Percentiles rank a stretch among this genome's conserved stretches.
Evolutionary conservation across 2,329 filamentous ascomycete species (phyloP).

Genomic region (Sphaerulina populicola): DNA sequence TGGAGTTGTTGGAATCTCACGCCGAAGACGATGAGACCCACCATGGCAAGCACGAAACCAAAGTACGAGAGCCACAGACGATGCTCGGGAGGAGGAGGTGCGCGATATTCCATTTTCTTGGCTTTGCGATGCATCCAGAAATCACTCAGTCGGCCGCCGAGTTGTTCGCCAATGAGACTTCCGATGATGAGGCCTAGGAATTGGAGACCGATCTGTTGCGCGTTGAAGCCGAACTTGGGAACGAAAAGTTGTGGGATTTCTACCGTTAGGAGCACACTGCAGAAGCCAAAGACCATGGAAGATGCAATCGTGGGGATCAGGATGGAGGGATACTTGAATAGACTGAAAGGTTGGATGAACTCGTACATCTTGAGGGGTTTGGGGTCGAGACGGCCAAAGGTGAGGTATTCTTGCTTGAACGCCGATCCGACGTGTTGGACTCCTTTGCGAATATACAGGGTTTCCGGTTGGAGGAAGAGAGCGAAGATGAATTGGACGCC

Average conservation of each 20-base stretch:
- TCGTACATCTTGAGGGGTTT: conserved; percentile 43
- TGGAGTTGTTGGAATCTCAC: conserved; percentile 43
- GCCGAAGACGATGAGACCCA: conserved; percentile 48
- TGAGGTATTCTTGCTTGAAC: conserved; percentile 42
- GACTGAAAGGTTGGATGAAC: conserved; percentile 46
- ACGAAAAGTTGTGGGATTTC: conserved; percentile 54
- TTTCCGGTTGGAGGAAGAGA: conserved; percentile 49
- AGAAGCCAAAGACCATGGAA: conserved; percentile 51
- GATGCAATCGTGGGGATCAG: conserved; percentile 47
- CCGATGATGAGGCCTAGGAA: conserved; percentile 52
- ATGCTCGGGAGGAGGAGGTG: conserved; percentile 44
- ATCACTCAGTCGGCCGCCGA: conserved; percentile 49
- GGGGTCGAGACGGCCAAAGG: conserved; percentile 45
- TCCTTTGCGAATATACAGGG: conserved; percentile 44
- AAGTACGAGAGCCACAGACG: conserved; percentile 52
- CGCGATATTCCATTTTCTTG: conserved; percentile 28
- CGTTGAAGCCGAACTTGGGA: conserved; percentile 49
- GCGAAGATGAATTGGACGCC: conserved; percentile 50
- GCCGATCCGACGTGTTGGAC: conserved; percentile 31
- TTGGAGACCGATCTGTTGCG: conserved; percentile 52
- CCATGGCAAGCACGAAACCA: conserved; percentile 45
- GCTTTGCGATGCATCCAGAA: conserved; percentile 43
- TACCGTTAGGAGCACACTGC: conserved; percentile 47
- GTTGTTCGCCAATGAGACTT: conserved; percentile 50
- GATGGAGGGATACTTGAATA: conserved; percentile 43